Evolutionary conservation across 345 rosid genomes (phyloP), one percentile per base, ranked within the genome.

Genomic region (Carallia brachiata): DNA sequence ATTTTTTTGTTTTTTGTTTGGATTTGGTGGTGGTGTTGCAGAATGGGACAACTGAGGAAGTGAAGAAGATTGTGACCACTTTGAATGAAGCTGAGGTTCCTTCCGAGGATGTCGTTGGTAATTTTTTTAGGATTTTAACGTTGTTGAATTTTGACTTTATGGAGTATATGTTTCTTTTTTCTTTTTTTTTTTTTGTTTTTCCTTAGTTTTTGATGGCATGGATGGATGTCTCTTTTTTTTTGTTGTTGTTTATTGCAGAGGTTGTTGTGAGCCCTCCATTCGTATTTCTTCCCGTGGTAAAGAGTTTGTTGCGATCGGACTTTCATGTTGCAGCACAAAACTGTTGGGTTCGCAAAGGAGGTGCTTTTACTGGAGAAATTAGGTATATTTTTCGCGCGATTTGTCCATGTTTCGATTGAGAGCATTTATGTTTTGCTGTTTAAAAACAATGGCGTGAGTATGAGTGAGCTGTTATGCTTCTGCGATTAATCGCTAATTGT

Each of bases 41-140:
- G 91, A 89, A 86, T 81, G 94, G 94, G 52, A 81, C 94, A n/a
- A 61, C 73, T 67, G 88, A 89, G 37, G 91, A 89, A 68, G 91
- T 87, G 73, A 85, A 87, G 84, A 87, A 82, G 89, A 85, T 89
- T 62, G 85, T 89, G 47, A 44, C 83, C 6, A 47, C 69, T 28
- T 76, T 87, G 77, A 89, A 87, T 56, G 82, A 83, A 78, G 86
- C 84, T 63, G 90, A 89, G 64, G 85, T 89, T 44, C 95, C 89
- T 72, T 74, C 87, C 1, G 77, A 85, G 72, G 91, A 87, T 53
- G 85, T 73, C 61, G 91, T 85, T 1, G 95, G 90, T 85, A 70
- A 73, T 78, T 55, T 53, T 67, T 27, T 37, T 54, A 23, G 23
- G 23, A 23, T 23, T 23, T 23, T 23, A 23, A 23, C 27, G 58